These are phyloP conservation scores for Omphalotus guepiniiformis DNA, from an alignment of 768 basidiomycete genomes.

Conservation along the genomic window DNA sequence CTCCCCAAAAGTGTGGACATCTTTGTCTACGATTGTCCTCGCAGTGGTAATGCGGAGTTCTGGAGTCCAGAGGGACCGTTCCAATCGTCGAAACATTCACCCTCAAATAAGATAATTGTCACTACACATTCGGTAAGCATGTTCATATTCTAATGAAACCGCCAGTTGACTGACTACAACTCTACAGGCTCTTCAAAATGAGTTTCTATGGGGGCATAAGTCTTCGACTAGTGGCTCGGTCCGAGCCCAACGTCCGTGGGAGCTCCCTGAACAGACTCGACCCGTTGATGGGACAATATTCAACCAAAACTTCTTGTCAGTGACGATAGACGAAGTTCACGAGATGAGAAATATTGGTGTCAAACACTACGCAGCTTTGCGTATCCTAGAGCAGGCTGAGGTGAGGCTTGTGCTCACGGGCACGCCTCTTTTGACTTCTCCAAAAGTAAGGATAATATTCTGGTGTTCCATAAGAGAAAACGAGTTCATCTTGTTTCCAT, in stretches of 20 bases:
- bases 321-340: constrained; percentile 21
- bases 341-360: constrained; percentile 16
- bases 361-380: constrained; percentile 12
- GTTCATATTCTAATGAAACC: not conserved
- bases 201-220: constrained; percentile 1
- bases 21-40: constrained; percentile 4
- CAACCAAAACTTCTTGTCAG: constrained; percentile 14
- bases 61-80: constrained; percentile 8
- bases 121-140: constrained; percentile 10
- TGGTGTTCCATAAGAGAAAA: not conserved
- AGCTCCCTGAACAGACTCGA: constrained; percentile 2
- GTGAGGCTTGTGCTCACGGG: constrained; percentile 17
- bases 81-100: constrained; percentile 4
- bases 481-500: not conserved
- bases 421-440: constrained; percentile 22
- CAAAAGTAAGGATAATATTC: constrained; percentile 16
- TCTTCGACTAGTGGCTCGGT: not conserved
- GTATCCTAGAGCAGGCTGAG: constrained; percentile 8
- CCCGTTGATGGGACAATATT: constrained; percentile 12
- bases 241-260: constrained; percentile 16
- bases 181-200: constrained; percentile 16
- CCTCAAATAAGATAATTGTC: constrained; percentile 7
- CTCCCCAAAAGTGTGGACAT: constrained; percentile 7
- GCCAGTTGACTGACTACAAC: not conserved
- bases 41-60: not conserved